phyloP scores from a whole-genome alignment of 176 grass and related monocot species.

The Carex littledalei region DNA sequence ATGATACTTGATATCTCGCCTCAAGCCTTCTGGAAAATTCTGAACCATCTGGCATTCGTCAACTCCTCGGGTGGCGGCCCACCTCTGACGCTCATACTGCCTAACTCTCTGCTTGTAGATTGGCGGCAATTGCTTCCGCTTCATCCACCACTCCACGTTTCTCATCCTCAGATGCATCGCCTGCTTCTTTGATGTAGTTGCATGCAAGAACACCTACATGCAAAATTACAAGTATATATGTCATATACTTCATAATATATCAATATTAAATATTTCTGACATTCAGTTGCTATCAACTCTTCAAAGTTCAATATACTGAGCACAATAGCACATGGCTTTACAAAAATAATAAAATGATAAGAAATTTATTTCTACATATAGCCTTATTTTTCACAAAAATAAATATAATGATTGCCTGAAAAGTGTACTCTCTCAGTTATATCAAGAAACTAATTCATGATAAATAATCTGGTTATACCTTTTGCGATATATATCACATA shows the following conservation, averaged over 20 bases:
- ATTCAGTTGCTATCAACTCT: background rate
- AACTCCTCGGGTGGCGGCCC: slow-evolving; percentile 81
- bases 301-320: background rate
- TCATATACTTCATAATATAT: background rate
- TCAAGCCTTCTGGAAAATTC: slow-evolving; percentile 68
- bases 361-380: background rate
- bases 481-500: background rate
- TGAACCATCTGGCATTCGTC: slow-evolving; percentile 62
- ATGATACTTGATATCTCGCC: slow-evolving; percentile 87
- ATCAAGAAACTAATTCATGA: too few relatives aligned
- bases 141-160: slow-evolving; percentile 80
- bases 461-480: too few relatives aligned
- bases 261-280: background rate
- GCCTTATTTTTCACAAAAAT: background rate
- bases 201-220: slow-evolving; percentile 63
- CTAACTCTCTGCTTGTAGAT: slow-evolving; percentile 57
- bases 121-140: slow-evolving; percentile 40
- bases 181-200: slow-evolving; percentile 95
- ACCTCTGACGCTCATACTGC: slow-evolving; percentile 79
- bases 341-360: background rate
- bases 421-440: too few relatives aligned
- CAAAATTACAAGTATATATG: background rate
- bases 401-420: background rate
- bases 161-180: slow-evolving; percentile 58
- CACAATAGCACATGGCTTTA: too few relatives aligned